phyloP scores from a whole-genome alignment of 345 rosid species.

The Populus deltoides region DNA sequence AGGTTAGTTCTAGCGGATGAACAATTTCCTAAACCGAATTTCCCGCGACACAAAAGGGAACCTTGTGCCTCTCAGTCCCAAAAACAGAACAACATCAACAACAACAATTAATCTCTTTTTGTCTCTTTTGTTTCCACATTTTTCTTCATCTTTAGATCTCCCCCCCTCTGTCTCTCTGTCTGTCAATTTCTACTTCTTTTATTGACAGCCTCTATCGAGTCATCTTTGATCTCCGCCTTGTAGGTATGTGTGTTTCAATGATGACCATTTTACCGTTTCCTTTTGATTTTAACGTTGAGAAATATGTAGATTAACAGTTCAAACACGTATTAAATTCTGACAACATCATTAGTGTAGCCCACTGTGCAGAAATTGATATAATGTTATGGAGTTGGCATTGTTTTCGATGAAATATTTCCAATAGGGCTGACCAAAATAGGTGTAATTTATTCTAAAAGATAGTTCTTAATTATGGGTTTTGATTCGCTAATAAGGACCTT shows the following conservation, averaged over 20 bases:
- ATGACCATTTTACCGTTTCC: background rate
- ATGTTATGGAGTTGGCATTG: background rate
- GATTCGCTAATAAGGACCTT: background rate
- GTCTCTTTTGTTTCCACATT: background rate
- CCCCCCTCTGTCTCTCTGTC: background rate
- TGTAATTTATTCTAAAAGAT: background rate
- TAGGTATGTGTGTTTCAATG: background rate
- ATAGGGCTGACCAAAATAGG: background rate
- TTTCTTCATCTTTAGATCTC: background rate
- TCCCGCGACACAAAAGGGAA: slow-evolving; percentile 11
- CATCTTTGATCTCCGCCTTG: background rate
- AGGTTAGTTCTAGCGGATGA: slow-evolving; percentile 12
- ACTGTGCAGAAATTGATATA: background rate
- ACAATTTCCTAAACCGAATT: slow-evolving; percentile 10
- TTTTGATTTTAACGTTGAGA: background rate
- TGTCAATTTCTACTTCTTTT: background rate
- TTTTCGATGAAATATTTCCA: background rate
- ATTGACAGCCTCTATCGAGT: background rate
- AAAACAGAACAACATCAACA: background rate
- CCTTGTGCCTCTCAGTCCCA: background rate
- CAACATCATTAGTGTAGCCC: background rate
- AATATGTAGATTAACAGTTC: background rate
- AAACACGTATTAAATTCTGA: background rate
- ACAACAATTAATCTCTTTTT: background rate
- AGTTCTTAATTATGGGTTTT: background rate